Evolutionary conservation across 2,329 filamentous ascomycete species (phyloP), one percentile per base, ranked within the genome.

Genomic region (Fusarium proliferatum): DNA sequence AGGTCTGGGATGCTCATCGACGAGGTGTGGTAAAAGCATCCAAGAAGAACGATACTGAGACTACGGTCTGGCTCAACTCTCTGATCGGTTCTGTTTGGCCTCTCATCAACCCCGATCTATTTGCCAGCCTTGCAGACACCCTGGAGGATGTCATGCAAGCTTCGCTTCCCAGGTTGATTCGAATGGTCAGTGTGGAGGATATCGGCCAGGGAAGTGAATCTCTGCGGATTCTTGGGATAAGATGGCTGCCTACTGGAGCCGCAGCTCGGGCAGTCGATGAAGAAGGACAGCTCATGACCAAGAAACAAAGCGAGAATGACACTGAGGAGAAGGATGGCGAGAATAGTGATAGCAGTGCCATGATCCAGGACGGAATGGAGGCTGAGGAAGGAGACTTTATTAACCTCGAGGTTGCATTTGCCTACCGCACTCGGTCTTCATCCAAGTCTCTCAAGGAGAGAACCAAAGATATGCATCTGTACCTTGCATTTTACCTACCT

Each of bases 131-230:
- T 4, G 88, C 90, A 1, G 92, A 94, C 76, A 92, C 89, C 34
- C 86, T 95, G 8, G 93, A 94, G 81, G 93, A 94, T 79, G 91
- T 94, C 53, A 94, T 94, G 93, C 93, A 94, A 82, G 92, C 92
- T 5, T 93, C 90, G 13, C 82, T 94, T 23, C 92, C 93, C 1
- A 90, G 87, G 64, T 80, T 92, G 41, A 86, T 94, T 38, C 89
- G 92, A 53, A 94, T 94, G 92, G 90, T 94, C 48, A 91, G 90
- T 60, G 89, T 94, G 12, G 92, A 94, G 55, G 92, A 94, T 71
- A 88, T 94, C 65, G 92, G 92, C 1, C 92, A 95, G 80, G 93
- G 93, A 12, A 93, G 89, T 67, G 92, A 94, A 77, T 86, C 91
- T 1, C 77, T 94, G 42, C 88, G 92, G 3, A 91, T 94, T 63